Base-by-base conservation (phyloP, 176 grass and related monocot genomes). In the Oryza brachyantha region DNA sequence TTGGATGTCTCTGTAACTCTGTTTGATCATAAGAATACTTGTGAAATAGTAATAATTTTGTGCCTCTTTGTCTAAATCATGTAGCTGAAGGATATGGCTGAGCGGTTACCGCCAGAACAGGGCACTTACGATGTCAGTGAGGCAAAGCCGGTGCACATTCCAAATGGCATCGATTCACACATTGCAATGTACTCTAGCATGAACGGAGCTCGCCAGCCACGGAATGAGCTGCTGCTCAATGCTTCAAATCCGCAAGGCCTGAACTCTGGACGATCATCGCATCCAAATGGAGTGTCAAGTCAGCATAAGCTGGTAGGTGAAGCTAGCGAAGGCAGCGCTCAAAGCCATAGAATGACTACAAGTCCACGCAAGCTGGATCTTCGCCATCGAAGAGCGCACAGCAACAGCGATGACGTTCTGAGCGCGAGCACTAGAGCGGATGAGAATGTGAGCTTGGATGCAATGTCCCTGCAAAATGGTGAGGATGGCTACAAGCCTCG, bases 41-140 rank as follows among this genome's bases (percentile, higher is more conserved):
- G n/a, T 57, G 71, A 77, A 58, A 82, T 43, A n/a, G 5, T 0
- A 36, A 77, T 61, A 34, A 57, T 16, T 66, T n/a, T 76, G 54
- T 29, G 26, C 24, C 28, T 38, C 37, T 85, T 58, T 55, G 29
- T 66, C 57, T 57, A 37, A 48, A 57, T 60, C 54, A 17, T 84
- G 25, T 79, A 96, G 90, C 85, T 96, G 64, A 96, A 96, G 73
- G 93, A 92, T 84, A 92, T 96, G 90, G 90, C 93, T 61, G 93
- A 96, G 68, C 92, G 79, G 75, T 29, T 96, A 61, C 90, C 93
- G 69, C 74, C 72, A 70, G 89, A 88, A n/a, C 81, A 84, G 0
- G 73, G 77, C 10, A 68, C 24, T 59, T 91, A 84, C 54, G 81
- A 91, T 71, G 77, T 50, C 37, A 81, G 58, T 65, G 92, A 91